Base-by-base conservation (phyloP, 306 rosid species). In the Begonia loranthoides region DNA sequence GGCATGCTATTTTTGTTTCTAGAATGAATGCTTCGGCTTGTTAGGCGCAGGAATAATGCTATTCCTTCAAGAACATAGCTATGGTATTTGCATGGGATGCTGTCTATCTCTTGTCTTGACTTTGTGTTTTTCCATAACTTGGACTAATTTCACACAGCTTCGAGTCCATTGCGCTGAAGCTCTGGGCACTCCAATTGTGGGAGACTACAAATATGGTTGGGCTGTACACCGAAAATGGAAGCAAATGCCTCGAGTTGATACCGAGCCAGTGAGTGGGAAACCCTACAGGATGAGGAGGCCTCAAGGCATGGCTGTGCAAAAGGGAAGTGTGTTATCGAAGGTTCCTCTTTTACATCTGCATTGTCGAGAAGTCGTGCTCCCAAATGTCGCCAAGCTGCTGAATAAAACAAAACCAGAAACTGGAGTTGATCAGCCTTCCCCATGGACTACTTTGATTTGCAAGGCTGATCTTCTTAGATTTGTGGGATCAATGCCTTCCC, bases 161-260 rank as follows among this genome's bases (percentile, higher is more conserved):
- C 85, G 95, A 15, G 95, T 90, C 45, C 97, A 90, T 70, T 90
- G 97, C 45, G 95, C 97, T 24, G 95, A 90, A 80, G 97, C 97
- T 54, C 87, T 90, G 24, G 95, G 97, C 54, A 85, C 95, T 0
- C 95, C 97, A 7, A 90, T 90, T 34, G 94, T 90, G 57, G 97
- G 97, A 4, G 97, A 90, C 67, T 90, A 82, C 44, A 85, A 80
- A 73, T 90, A 90, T 10, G 97, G 97, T 22, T 90, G 97, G 97
- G 80, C 76, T 53, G 82, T 82, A 56, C 97, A 90, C 50, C 66
- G 59, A 62, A 71, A 66, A 45, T 85, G 97, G 97, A 85, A 85
- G 64, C 95, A 90, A 61, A 85, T 76, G 85, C 65, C 94, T 2
- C 81, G 75, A 3, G 74, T 82, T 0, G 84, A 90, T 54, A 49